Evolutionary conservation across 2,329 filamentous ascomycete genomes (phyloP).

Genomic region (Fusarium lyarnte): DNA sequence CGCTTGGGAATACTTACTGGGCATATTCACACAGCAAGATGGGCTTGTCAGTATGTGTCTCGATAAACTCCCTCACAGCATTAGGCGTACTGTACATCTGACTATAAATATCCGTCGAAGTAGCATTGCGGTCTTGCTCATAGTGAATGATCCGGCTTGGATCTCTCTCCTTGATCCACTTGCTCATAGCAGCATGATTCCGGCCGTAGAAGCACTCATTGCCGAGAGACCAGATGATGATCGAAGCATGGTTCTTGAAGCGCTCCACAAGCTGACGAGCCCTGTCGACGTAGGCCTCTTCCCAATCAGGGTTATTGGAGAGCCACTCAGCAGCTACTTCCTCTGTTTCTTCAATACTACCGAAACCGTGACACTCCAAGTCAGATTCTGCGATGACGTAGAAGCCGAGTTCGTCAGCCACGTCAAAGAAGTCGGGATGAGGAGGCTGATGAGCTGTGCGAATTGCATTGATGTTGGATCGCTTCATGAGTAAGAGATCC

Average conservation of each 20-base stretch:
- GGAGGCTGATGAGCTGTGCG: conserved; percentile 75
- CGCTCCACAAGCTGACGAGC: conserved; percentile 71
- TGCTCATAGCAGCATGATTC: conserved; percentile 75
- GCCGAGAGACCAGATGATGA: conserved; percentile 77
- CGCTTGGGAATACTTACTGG: conserved; percentile 42
- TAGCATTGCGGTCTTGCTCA: conserved; percentile 67
- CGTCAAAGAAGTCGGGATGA: conserved; percentile 67
- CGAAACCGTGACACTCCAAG: conserved; percentile 64
- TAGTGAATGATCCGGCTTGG: conserved; percentile 69
- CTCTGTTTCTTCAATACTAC: not conserved
- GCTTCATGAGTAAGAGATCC: conserved; percentile 74
- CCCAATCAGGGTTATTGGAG: conserved; percentile 70
- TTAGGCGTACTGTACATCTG: conserved; percentile 71
- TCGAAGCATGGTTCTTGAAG: conserved; percentile 67
- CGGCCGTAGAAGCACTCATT: conserved; percentile 77
- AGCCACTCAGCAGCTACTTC: conserved; percentile 46
- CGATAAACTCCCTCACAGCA: conserved; percentile 13
- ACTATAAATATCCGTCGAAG: conserved; percentile 70
- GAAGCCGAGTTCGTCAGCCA: conserved; percentile 71
- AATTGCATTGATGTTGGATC: conserved; percentile 75
- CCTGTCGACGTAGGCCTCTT: conserved; percentile 72
- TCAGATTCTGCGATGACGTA: conserved; percentile 70
- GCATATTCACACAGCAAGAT: conserved; percentile 66
- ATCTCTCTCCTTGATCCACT: conserved; percentile 68
- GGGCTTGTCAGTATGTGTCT: conserved; percentile 54